Base-by-base conservation (phyloP, 805 yeast species). In the Cyberlindnera suaveolens region DNA sequence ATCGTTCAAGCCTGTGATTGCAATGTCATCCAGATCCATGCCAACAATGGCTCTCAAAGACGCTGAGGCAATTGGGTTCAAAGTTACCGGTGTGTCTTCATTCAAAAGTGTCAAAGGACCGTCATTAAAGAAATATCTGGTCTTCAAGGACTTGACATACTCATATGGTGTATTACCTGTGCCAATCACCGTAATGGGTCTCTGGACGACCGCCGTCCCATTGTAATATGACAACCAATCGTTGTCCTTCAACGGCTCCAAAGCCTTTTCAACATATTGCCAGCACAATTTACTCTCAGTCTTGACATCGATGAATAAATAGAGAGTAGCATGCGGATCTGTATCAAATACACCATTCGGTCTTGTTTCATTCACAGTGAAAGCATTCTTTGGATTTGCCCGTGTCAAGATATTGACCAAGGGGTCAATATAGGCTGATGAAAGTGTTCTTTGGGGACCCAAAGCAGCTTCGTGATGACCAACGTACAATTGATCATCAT, bases 151-250 rank as follows among this genome's bases (percentile, higher is more conserved):
- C 16, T 66, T 61, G 17, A 59, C 48, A 16, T 31, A 55, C 16
- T 66, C 74, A 36, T 59, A 54, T 2, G 90, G 89, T 17, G 79
- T 71, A 53, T 82, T 75, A 5, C 93, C 93, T 0, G 91, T 85
- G 29, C 82, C 75, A 16, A 85, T 71, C 10, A 84, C 68, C 1
- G 85, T 74, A 14, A 85, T 48, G 5, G 89, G 88, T 3, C 81
- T 81, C 39, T 65, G 62, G 3, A 62, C 62, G 32, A 71, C 50
- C 26, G 57, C 53, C 0, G 67, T 62, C 3, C 66, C 56, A 9
- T 58, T 54, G 32, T 63, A 77, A 41, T 67, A 64, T 1, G 83
- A 68, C 37, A 85, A 60, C 60, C 74, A 83, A 5, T 68, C 74
- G 15, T 64, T 61, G 13, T 70, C 72, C 20, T 75, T 68, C 33